Evolutionary conservation across 2,329 filamentous ascomycete genomes (phyloP), one percentile per base, ranked within the genome.

Genomic region (Colletotrichum ledebouriae): DNA sequence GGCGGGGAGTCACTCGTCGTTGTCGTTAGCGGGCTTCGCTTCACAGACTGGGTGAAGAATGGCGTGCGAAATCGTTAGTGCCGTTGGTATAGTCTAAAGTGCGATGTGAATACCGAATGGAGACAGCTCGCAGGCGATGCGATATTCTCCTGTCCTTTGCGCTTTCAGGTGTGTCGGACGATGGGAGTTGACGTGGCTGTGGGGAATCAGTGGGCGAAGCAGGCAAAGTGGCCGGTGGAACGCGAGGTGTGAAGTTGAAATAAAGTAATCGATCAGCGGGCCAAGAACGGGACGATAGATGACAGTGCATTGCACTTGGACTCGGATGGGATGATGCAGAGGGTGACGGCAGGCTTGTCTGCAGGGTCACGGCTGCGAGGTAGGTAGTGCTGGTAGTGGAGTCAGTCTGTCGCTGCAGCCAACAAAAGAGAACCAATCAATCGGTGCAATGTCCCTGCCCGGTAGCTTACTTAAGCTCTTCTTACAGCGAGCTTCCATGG

Each of bases 181-280:
- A 10, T 41, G 9, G 37, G 13, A 6, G 44, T 47, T 47, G 44
- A 47, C 44, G 44, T 47, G 17, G 44, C 2, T 47, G 44, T 6
- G 2, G 44, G n/a, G n/a, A n/a, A n/a, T n/a, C n/a, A n/a, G n/a
- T n/a, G n/a, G n/a, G n/a, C n/a, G n/a, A n/a, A n/a, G n/a, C n/a
- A n/a, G 44, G 44, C 9, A 47, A 22, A 7, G 11, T 22, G 44
- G 44, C 9, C 2, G n/a, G 44, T 11, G 17, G 22, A 22, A 47
- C 44, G n/a, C 7, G n/a, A 47, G 17, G 44, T 47, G 44, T 47
- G 44, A 47, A 47, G 44, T 47, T 47, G 44, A 47, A 47, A 47
- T 47, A 47, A 47, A 47, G 44, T 47, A 20, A 22, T 47, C 7
- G 44, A 22, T 22, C 3, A 22, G 44, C 44, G 44, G 44, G 44